phyloP scores from a whole-genome alignment of 176 grass and related monocot species.

The Elaeis guineensis region DNA sequence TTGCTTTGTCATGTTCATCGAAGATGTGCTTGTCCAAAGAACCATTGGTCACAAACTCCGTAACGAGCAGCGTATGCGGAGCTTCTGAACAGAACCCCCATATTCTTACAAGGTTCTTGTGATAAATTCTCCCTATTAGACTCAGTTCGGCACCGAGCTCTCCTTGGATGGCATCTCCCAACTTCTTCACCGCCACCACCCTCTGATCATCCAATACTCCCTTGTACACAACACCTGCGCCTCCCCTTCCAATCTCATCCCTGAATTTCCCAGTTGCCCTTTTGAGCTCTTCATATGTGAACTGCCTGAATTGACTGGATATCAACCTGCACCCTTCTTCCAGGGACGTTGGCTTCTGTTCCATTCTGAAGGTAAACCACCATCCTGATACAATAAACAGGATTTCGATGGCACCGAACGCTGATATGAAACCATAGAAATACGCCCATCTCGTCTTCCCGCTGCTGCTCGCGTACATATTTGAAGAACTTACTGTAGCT shows the following conservation, averaged over 20 bases:
- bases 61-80: constrained; percentile 16
- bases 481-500: neutral
- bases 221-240: constrained; percentile 21
- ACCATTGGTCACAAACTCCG: constrained; percentile 25
- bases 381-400: constrained; percentile 8
- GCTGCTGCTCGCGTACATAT: neutral
- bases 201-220: constrained; percentile 17
- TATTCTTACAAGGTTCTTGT: constrained; percentile 27
- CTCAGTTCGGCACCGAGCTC: too few species aligned
- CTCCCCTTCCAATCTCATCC: constrained; percentile 15
- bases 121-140: constrained; percentile 27
- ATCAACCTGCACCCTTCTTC: constrained; percentile 17
- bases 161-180: constrained; percentile 20
- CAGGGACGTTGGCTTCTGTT: neutral
- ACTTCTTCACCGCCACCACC: constrained; percentile 18
- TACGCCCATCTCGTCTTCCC: constrained; percentile 11
- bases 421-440: constrained; percentile 15
- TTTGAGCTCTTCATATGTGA: constrained; percentile 22
- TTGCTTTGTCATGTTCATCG: neutral
- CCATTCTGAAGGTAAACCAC: constrained; percentile 4
- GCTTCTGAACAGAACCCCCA: constrained; percentile 21
- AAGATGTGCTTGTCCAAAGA: constrained; percentile 24
- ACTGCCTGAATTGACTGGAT: constrained; percentile 19
- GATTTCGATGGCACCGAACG: constrained; percentile 15
- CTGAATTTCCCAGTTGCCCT: constrained; percentile 15